phyloP scores from a whole-genome alignment of 768 basidiomycete genomes.

The Panaeolus cyanescens region DNA sequence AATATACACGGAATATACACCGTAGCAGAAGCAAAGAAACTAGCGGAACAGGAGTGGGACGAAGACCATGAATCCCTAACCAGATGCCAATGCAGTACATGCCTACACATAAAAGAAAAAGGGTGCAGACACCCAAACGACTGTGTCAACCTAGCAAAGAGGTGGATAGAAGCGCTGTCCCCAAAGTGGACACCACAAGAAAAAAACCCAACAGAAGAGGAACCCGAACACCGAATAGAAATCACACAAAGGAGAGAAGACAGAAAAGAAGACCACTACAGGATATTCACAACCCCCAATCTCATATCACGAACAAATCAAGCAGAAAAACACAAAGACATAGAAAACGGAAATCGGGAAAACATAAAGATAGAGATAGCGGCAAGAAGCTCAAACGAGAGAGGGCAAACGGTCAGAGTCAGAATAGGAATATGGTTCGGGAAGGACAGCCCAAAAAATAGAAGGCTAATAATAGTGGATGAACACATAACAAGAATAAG shows the following conservation, averaged over 20 bases:
- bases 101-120: neutral
- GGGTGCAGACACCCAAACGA: neutral
- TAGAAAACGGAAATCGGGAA: too few relatives aligned
- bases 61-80: neutral
- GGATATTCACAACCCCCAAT: neutral
- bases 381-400: too few relatives aligned
- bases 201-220: neutral
- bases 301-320: neutral
- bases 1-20: constrained; percentile 11
- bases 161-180: neutral
- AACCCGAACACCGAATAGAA: neutral
- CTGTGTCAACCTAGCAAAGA: neutral
- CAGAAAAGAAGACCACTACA: neutral
- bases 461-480: too few relatives aligned
- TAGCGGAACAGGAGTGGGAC: neutral
- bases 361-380: too few relatives aligned
- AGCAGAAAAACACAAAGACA: neutral
- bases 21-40: constrained; percentile 12
- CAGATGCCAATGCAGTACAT: constrained; percentile 7
- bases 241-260: neutral
- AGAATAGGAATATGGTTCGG: too few relatives aligned
- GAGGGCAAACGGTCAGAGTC: too few relatives aligned
- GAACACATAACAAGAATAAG: too few relatives aligned
- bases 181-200: neutral
- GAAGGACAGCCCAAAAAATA: too few relatives aligned